Evolutionary conservation across 805 yeast genomes (phyloP).

Genomic region (Jamesozyma piceae): DNA sequence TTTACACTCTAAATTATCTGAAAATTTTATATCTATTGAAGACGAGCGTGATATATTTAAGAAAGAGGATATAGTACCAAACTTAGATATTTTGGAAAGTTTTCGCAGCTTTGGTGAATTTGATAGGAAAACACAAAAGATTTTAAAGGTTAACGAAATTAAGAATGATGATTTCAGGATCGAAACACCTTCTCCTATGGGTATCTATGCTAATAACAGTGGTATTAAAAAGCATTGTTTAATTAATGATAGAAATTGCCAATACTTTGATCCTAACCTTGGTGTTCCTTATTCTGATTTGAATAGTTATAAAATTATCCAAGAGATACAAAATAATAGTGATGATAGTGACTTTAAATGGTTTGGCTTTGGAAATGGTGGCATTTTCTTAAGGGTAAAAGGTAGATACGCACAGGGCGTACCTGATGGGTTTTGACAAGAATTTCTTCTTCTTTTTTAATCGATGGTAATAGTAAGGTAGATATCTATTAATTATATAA

Average conservation of each 20-base stretch:
- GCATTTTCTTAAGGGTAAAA: constrained; percentile 36
- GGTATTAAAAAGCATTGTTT: constrained; percentile 61
- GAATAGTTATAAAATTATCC: constrained; percentile 64
- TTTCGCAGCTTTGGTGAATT: constrained; percentile 55
- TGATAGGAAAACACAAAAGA: constrained; percentile 34
- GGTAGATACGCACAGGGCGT: constrained; percentile 71
- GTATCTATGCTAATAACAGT: constrained; percentile 54
- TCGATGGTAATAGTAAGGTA: not conserved
- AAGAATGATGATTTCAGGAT: constrained; percentile 43
- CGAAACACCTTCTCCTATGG: constrained; percentile 64
- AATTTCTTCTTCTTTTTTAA: too few relatives aligned
- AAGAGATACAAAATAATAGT: constrained; percentile 38
- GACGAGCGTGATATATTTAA: not conserved
- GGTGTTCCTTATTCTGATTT: constrained; percentile 82
- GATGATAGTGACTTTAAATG: constrained; percentile 41
- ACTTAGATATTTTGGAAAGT: constrained; percentile 25
- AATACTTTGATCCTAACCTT: constrained; percentile 77
- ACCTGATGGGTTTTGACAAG: constrained; percentile 65
- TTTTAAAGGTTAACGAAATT: constrained; percentile 37
- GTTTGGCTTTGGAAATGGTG: constrained; percentile 43
- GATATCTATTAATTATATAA: not conserved
- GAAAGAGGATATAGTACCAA: constrained; percentile 37
- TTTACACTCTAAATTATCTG: constrained; percentile 2
- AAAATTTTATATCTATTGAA: not conserved
- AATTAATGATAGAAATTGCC: constrained; percentile 58